Evolutionary conservation across 805 yeast genomes (phyloP).

Genomic region (Scheffersomyces coipomensis): DNA sequence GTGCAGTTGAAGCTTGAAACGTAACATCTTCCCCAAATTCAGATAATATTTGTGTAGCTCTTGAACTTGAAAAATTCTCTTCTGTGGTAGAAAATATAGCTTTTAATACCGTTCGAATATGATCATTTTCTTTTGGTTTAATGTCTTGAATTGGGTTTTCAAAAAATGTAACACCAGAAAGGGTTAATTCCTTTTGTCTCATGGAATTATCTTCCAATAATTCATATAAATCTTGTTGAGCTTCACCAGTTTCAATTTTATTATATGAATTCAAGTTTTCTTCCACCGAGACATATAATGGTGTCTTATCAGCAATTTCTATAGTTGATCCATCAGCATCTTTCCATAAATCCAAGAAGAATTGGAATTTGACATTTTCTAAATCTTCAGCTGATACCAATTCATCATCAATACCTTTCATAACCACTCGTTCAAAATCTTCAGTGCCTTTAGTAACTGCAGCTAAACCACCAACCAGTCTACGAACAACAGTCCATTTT

Average conservation of each 20-base stretch:
- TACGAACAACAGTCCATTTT: conserved; percentile 71
- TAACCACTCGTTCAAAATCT: conserved; percentile 67
- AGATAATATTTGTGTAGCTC: conserved; percentile 47
- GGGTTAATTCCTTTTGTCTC: conserved; percentile 63
- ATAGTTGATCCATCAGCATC: conserved; percentile 42
- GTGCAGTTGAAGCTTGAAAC: conserved; percentile 41
- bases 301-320: conserved; percentile 27
- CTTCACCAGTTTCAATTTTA: conserved; percentile 8
- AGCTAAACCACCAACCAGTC: conserved; percentile 39
- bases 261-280: conserved; percentile 50
- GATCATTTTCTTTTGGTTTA: conserved; percentile 21
- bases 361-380: conserved; percentile 46
- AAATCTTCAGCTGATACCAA: conserved; percentile 49
- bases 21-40: conserved; percentile 45
- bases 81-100: conserved; percentile 59
- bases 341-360: conserved; percentile 66
- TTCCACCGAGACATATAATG: conserved; percentile 38
- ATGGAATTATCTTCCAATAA: conserved; percentile 59
- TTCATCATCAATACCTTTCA: conserved; percentile 58
- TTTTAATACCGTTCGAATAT: conserved; percentile 42
- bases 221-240: conserved; percentile 30
- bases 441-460: conserved; percentile 61
- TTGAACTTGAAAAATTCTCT: conserved; percentile 43
- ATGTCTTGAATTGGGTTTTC: conserved; percentile 16
- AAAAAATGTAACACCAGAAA: conserved; percentile 47